Conservation (phyloP, 345 rosid species). For the Kandelia obovata region DNA sequence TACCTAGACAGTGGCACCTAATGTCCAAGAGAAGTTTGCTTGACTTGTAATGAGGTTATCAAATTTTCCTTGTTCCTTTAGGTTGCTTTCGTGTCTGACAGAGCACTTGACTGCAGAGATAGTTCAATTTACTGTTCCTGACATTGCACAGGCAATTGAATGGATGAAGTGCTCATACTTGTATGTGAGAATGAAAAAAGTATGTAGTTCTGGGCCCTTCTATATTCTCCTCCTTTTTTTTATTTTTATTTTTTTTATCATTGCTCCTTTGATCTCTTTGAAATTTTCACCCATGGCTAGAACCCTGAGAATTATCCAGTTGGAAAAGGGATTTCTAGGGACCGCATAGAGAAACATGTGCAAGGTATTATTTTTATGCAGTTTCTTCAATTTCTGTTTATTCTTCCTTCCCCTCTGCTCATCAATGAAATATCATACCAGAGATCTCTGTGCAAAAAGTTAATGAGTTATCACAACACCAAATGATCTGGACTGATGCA, state of each 20-base stretch:
- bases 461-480: slow-evolving; percentile 68
- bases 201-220: slow-evolving; percentile 24
- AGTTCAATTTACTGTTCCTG: slow-evolving; percentile 85
- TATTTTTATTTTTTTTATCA: too few relatives aligned
- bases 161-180: slow-evolving; percentile 97
- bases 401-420: slow-evolving; percentile 17
- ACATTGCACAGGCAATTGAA: slow-evolving; percentile 81
- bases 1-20: slow-evolving; percentile 4
- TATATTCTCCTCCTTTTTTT: neutral
- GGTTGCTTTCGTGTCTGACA: slow-evolving; percentile 80
- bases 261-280: slow-evolving; percentile 11
- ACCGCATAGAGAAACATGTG: slow-evolving; percentile 75
- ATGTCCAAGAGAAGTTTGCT: neutral
- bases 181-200: slow-evolving; percentile 92
- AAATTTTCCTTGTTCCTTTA: slow-evolving; percentile 31
- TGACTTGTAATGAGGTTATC: slow-evolving; percentile 13
- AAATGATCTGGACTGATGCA: slow-evolving; percentile 85
- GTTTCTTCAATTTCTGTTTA: slow-evolving; percentile 10
- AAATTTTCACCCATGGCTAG: slow-evolving; percentile 34
- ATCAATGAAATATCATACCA: slow-evolving; percentile 27
- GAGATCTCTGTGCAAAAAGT: slow-evolving; percentile 80
- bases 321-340: slow-evolving; percentile 68
- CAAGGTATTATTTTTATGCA: slow-evolving; percentile 47
- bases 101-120: slow-evolving; percentile 99
- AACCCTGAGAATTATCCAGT: slow-evolving; percentile 87